Conservation (phyloP, 2,329 filamentous ascomycete genomes). For the Claviceps digitariae region DNA sequence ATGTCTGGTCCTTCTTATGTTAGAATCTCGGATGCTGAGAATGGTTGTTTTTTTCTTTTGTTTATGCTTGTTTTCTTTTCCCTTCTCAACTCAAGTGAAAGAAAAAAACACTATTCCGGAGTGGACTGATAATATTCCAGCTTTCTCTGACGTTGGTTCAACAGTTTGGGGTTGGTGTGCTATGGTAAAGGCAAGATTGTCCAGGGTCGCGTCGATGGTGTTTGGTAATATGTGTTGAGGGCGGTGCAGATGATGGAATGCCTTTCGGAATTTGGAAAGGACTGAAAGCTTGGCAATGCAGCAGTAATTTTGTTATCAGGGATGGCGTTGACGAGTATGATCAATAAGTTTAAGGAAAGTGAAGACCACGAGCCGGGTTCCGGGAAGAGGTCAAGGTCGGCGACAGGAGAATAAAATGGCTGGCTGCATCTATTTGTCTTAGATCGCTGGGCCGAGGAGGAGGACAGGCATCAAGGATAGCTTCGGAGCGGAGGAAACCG, state of each 20-base stretch:
- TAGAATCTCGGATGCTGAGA: neutral
- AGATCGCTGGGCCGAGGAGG: neutral
- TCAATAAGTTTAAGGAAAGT: neutral
- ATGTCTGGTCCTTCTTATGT: conserved; percentile 27
- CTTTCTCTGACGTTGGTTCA: neutral
- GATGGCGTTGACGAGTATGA: neutral
- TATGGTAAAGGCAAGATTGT: neutral
- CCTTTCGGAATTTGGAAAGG: neutral
- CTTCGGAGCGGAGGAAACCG: neutral
- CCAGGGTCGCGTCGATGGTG: neutral
- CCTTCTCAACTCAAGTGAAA: neutral
- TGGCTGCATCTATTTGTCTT: neutral
- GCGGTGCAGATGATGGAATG: neutral
- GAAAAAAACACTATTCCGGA: neutral
- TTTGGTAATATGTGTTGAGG: neutral
- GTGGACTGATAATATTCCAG: neutral
- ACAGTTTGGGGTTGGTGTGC: neutral
- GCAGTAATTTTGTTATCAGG: neutral
- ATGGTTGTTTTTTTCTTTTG: neutral
- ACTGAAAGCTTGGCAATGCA: neutral
- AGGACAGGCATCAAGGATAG: neutral
- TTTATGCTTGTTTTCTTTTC: too few relatives aligned
- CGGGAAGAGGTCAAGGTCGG: neutral
- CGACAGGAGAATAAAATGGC: neutral
- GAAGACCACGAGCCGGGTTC: neutral